phyloP scores from a whole-genome alignment of 352 stramenopile genomes.

The Achlya hypogyna region DNA sequence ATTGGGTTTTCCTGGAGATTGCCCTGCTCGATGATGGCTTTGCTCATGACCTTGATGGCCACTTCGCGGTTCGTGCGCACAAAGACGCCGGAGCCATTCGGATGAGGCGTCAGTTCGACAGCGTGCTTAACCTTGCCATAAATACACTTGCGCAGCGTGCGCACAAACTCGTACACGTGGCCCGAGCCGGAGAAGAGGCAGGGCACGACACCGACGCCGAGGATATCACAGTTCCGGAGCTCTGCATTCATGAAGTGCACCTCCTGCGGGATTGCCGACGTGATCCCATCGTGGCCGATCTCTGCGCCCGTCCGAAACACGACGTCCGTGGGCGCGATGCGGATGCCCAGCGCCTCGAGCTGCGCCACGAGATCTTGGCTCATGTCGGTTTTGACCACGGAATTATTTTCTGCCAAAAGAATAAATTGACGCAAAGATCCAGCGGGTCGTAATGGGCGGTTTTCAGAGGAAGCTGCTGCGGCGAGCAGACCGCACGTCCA shows the following conservation, averaged over 20 bases:
- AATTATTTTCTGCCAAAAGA: not conserved
- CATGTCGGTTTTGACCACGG: not conserved
- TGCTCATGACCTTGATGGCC: constrained; percentile 83
- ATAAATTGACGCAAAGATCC: not conserved
- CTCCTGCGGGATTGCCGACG: constrained; percentile 76
- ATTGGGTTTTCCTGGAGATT: constrained; percentile 83
- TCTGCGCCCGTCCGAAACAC: constrained; percentile 74
- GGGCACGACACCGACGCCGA: constrained; percentile 63
- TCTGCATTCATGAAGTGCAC: constrained; percentile 83
- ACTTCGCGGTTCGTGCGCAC: constrained; percentile 73
- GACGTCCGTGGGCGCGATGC: constrained; percentile 48
- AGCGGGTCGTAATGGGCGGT: not conserved
- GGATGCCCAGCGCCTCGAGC: constrained; percentile 70
- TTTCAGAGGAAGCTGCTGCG: no score
- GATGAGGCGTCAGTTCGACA: constrained; percentile 67
- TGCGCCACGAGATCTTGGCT: constrained; percentile 60
- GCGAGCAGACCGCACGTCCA: no score
- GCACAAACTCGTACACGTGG: constrained; percentile 78
- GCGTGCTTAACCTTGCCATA: constrained; percentile 85
- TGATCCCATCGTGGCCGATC: constrained; percentile 48
- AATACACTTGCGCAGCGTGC: constrained; percentile 79
- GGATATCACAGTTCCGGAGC: constrained; percentile 60
- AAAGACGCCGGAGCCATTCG: constrained; percentile 64
- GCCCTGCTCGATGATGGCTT: constrained; percentile 80
- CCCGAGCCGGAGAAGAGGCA: constrained; percentile 74